Conservation (phyloP, 768 basidiomycete genomes). For the Kwoniella europaea region DNA sequence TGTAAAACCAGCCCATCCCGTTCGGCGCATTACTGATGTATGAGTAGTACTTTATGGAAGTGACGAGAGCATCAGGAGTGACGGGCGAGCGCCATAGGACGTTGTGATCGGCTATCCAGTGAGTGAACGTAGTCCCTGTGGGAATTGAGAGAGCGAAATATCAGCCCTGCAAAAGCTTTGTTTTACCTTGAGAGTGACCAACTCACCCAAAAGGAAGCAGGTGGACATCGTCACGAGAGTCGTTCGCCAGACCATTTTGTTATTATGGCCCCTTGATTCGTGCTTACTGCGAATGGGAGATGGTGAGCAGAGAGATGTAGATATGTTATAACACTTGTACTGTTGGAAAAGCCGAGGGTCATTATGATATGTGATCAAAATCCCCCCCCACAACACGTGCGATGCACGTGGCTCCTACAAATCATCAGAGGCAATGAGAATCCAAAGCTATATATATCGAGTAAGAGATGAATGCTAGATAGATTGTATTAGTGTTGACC, state of each 20-base stretch:
- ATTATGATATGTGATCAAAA: too few species aligned
- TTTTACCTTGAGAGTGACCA: neutral
- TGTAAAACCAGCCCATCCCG: conserved; percentile 46
- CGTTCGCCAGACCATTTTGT: conserved; percentile 54
- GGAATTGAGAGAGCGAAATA: too few species aligned
- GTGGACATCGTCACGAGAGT: conserved; percentile 48
- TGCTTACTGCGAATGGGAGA: neutral
- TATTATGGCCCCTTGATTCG: neutral
- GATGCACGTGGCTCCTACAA: too few species aligned
- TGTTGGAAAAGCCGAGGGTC: too few species aligned
- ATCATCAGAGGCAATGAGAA: too few species aligned
- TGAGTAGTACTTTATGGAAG: conserved; percentile 57
- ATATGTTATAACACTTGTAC: too few species aligned
- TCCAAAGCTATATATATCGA: too few species aligned
- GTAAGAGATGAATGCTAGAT: too few species aligned
- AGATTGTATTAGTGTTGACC: too few species aligned
- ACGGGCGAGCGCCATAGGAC: conserved; percentile 56
- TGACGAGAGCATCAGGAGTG: conserved; percentile 49
- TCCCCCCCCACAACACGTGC: too few species aligned
- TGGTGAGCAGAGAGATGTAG: neutral
- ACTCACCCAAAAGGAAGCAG: conserved; percentile 55
- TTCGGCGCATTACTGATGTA: conserved; percentile 41
- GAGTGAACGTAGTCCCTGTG: conserved; percentile 55
- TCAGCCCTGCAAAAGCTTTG: neutral
- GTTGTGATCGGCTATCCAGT: conserved; percentile 59